Conservation (phyloP, 2,329 filamentous ascomycete genomes). For the Hypoxylon sp. region DNA sequence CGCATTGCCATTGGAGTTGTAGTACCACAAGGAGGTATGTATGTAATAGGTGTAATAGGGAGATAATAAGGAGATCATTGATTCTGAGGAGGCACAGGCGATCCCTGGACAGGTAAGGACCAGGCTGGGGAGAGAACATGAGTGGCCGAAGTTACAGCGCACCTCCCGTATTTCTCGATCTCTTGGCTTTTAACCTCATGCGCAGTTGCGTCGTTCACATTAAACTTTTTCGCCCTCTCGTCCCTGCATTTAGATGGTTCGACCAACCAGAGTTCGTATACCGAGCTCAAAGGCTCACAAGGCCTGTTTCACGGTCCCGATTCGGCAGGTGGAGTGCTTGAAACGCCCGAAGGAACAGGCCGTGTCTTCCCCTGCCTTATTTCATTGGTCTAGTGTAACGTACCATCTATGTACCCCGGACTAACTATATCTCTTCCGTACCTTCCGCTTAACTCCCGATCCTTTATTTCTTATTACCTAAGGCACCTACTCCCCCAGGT, state of each 20-base stretch:
- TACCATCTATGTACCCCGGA: constrained; percentile 46
- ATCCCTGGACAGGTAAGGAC: constrained; percentile 27
- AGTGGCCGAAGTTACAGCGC: constrained; percentile 50
- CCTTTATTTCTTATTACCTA: background rate
- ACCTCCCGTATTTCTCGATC: constrained; percentile 27
- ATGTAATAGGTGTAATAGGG: constrained; percentile 26
- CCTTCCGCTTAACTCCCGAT: constrained; percentile 2
- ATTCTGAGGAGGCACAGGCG: constrained; percentile 11
- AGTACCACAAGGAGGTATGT: too few species aligned
- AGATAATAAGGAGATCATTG: constrained; percentile 33
- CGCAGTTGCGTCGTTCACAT: constrained; percentile 32
- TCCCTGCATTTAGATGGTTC: constrained; percentile 41
- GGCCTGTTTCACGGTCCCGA: constrained; percentile 44
- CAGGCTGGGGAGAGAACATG: constrained; percentile 10
- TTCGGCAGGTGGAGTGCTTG: constrained; percentile 51
- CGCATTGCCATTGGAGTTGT: constrained; percentile 11
- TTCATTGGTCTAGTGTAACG: constrained; percentile 45
- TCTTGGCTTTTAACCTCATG: constrained; percentile 30
- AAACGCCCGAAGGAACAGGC: constrained; percentile 48
- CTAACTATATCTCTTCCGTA: constrained; percentile 20
- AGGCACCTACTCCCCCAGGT: background rate
- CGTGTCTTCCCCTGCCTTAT: constrained; percentile 17
- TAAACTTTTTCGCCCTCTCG: constrained; percentile 37
- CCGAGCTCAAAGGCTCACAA: constrained; percentile 5
- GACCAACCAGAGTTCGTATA: constrained; percentile 44